Evolutionary conservation across 306 rosid genomes (phyloP).

Genomic region (Parietaria judaica): DNA sequence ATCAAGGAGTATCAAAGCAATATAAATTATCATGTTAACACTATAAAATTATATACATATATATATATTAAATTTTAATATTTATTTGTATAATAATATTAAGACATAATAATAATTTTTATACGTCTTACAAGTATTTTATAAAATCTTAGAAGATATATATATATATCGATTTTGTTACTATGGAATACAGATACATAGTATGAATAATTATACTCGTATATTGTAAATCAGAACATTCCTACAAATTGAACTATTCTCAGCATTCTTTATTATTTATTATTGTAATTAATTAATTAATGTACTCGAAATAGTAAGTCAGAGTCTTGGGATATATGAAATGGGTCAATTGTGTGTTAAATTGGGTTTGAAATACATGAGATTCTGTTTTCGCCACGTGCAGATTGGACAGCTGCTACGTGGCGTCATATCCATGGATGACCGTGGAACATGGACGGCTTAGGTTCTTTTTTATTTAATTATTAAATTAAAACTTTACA

Average conservation of each 20-base stretch:
- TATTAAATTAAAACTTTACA: neutral
- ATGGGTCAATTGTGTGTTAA: slow-evolving; percentile 19
- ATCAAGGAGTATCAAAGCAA: too few relatives aligned
- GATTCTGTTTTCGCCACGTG: slow-evolving; percentile 23
- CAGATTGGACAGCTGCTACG: neutral
- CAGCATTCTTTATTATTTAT: neutral
- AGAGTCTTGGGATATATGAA: neutral
- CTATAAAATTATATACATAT: too few relatives aligned
- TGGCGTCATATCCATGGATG: slow-evolving; percentile 9
- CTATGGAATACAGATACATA: too few relatives aligned
- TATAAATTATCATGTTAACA: too few relatives aligned
- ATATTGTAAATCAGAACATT: too few relatives aligned
- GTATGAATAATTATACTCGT: too few relatives aligned
- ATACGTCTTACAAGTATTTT: too few relatives aligned
- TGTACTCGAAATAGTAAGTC: neutral
- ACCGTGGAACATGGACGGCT: slow-evolving; percentile 9
- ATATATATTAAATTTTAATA: too few relatives aligned
- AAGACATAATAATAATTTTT: too few relatives aligned
- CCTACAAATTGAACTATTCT: slow-evolving; percentile 8
- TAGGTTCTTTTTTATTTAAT: neutral
- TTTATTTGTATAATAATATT: too few relatives aligned
- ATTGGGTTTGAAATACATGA: slow-evolving; percentile 1
- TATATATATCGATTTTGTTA: too few relatives aligned
- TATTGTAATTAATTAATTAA: neutral
- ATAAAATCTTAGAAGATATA: too few relatives aligned